phyloP scores from a whole-genome alignment of 2,329 filamentous ascomycete genomes.

The Hypoxylon sp. region DNA sequence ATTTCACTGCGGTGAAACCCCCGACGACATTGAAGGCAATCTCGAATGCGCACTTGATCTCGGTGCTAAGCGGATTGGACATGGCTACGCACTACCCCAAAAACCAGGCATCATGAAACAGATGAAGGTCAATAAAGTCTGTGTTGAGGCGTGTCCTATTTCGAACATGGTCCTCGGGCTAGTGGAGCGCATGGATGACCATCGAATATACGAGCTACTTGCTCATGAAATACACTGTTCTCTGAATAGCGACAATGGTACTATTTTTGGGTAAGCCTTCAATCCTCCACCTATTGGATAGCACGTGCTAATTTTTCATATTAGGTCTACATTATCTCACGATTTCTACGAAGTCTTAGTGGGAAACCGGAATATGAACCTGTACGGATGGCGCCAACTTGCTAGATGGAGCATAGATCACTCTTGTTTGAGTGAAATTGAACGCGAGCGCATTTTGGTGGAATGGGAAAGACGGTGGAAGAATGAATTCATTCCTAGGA shows the following conservation, averaged over 20 bases:
- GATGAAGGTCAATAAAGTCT: constrained; percentile 75
- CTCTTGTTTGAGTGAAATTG: constrained; percentile 64
- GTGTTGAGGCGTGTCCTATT: constrained; percentile 82
- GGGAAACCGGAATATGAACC: constrained; percentile 74
- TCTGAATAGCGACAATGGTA: constrained; percentile 81
- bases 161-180: constrained; percentile 83
- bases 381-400: constrained; percentile 80
- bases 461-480: constrained; percentile 72
- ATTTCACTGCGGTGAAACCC: constrained; percentile 83
- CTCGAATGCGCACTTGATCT: constrained; percentile 77
- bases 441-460: constrained; percentile 56
- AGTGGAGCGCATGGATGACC: constrained; percentile 74
- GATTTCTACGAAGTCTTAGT: constrained; percentile 85
- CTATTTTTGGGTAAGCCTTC: constrained; percentile 73
- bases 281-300: background rate
- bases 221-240: constrained; percentile 82
- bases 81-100: constrained; percentile 78
- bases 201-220: constrained; percentile 76
- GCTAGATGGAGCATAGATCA: constrained; percentile 74
- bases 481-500: constrained; percentile 64
- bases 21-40: constrained; percentile 77
- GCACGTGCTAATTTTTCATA: constrained; percentile 26
- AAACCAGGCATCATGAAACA: constrained; percentile 76
- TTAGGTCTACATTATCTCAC: constrained; percentile 77
- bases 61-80: constrained; percentile 78